phyloP scores from a whole-genome alignment of 306 rosid species.

The Sesbania bispinosa region DNA sequence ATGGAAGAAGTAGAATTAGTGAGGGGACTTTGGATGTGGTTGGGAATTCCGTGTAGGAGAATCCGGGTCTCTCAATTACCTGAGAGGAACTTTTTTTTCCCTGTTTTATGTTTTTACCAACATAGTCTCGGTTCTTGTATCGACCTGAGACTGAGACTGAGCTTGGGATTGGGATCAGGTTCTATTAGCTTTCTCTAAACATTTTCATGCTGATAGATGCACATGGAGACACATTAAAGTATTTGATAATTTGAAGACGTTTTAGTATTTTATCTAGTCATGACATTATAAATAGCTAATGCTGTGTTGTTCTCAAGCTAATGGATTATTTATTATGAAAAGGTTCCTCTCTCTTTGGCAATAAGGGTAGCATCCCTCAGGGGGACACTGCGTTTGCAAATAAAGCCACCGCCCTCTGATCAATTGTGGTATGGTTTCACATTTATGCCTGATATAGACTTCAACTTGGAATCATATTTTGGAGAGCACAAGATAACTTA shows the following conservation, averaged over 20 bases:
- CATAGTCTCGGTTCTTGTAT: too few relatives aligned
- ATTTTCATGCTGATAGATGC: constrained; percentile 13
- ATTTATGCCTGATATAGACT: constrained; percentile 82
- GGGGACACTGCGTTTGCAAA: constrained; percentile 81
- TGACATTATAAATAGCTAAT: constrained; percentile 19
- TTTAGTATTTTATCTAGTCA: constrained; percentile 1
- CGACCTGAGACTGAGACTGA: too few relatives aligned
- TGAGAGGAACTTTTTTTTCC: too few relatives aligned
- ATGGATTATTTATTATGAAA: constrained; percentile 31
- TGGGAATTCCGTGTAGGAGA: too few relatives aligned
- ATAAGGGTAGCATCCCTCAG: constrained; percentile 74
- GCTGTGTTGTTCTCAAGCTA: constrained; percentile 22
- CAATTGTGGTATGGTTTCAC: constrained; percentile 88
- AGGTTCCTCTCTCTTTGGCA: constrained; percentile 85
- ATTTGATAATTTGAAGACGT: not conserved
- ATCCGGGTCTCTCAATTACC: too few relatives aligned
- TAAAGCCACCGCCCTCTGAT: constrained; percentile 97
- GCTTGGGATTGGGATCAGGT: too few relatives aligned
- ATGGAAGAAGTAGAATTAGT: too few relatives aligned
- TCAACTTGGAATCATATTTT: constrained; percentile 71
- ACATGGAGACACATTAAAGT: not conserved
- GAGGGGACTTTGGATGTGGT: too few relatives aligned
- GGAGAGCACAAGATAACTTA: constrained; percentile 84
- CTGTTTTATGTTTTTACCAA: too few relatives aligned
- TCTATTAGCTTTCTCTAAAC: not conserved